These are phyloP conservation scores for Triadica sebifera DNA, from an alignment of 345 rosid species.

Conservation along the genomic window DNA sequence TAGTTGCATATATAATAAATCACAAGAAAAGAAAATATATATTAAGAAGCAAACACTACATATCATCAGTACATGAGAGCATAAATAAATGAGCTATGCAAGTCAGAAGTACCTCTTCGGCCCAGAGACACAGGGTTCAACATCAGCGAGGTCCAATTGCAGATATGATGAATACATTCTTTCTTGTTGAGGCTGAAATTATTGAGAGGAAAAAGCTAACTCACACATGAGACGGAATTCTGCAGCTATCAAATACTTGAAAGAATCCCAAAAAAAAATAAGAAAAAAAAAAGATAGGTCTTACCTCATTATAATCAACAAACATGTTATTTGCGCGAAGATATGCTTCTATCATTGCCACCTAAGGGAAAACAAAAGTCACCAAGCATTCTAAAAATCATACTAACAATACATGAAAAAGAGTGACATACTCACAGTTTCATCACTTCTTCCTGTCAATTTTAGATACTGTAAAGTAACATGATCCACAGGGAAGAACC, in stretches of 20 bases:
- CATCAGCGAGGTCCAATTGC: conserved; percentile 68
- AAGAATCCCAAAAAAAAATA: no score
- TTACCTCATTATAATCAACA: conserved; percentile 88
- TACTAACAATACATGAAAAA: neutral
- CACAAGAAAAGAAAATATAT: no score
- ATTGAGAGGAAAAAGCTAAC: no score
- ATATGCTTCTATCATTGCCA: conserved; percentile 87
- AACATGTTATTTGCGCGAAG: conserved; percentile 96
- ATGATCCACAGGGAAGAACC: conserved; percentile 98
- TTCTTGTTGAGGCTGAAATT: conserved; percentile 70
- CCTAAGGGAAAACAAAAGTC: conserved; percentile 36
- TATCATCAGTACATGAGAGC: no score
- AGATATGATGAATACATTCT: conserved; percentile 82
- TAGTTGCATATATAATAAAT: no score
- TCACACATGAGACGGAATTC: no score
- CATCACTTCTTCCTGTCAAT: conserved; percentile 97
- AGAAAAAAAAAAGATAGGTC: neutral
- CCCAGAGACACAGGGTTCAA: conserved; percentile 96
- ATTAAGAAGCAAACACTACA: no score
- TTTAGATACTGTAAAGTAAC: conserved; percentile 90
- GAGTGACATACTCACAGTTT: conserved; percentile 55
- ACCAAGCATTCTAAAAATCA: neutral
- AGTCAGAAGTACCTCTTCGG: conserved; percentile 65
- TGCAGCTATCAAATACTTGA: no score
- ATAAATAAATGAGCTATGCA: neutral